These are phyloP conservation scores for Hymenoscyphus infarciens DNA, from an alignment of 2,329 filamentous ascomycete genomes.

Conservation along the genomic window DNA sequence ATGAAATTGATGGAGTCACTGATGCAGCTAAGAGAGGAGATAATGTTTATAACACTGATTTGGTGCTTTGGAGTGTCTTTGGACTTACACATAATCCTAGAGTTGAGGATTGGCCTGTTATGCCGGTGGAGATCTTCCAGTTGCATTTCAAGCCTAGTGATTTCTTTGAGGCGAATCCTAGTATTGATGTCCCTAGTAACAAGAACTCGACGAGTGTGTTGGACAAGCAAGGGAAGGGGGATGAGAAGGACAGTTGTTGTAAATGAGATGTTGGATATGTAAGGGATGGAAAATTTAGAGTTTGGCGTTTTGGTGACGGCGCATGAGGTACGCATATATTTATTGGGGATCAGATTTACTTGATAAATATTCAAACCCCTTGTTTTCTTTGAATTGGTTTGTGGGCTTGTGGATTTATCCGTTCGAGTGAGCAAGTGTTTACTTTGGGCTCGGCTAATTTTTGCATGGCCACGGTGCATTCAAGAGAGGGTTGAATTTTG, in stretches of 20 bases:
- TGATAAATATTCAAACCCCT: too few species aligned
- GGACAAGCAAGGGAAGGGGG: not conserved
- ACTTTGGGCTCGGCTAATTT: too few species aligned
- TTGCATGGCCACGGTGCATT: too few species aligned
- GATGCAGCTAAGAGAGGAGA: slow-evolving; percentile 79
- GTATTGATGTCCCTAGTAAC: slow-evolving; percentile 50
- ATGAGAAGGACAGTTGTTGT: not conserved
- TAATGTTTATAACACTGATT: slow-evolving; percentile 82
- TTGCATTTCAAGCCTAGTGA: slow-evolving; percentile 61
- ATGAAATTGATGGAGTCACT: slow-evolving; percentile 38
- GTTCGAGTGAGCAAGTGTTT: too few species aligned
- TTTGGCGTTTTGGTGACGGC: too few species aligned
- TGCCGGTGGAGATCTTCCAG: slow-evolving; percentile 79
- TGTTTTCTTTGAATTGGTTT: too few species aligned
- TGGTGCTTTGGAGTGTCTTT: slow-evolving; percentile 91
- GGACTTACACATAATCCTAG: slow-evolving; percentile 84
- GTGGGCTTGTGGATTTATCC: too few species aligned
- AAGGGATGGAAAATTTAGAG: not conserved
- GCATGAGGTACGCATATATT: too few species aligned
- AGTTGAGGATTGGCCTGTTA: slow-evolving; percentile 87
- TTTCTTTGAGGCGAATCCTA: slow-evolving; percentile 55
- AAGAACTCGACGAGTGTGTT: slow-evolving; percentile 7
- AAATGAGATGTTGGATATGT: not conserved
- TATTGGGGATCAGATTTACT: too few species aligned
- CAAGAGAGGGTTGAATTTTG: too few species aligned